A percentile compares a stretch with the other conserved stretches of the same genome.
Conservation (phyloP, 2,329 filamentous ascomycete genomes). For the Cylindrodendrum hubeiense region DNA sequence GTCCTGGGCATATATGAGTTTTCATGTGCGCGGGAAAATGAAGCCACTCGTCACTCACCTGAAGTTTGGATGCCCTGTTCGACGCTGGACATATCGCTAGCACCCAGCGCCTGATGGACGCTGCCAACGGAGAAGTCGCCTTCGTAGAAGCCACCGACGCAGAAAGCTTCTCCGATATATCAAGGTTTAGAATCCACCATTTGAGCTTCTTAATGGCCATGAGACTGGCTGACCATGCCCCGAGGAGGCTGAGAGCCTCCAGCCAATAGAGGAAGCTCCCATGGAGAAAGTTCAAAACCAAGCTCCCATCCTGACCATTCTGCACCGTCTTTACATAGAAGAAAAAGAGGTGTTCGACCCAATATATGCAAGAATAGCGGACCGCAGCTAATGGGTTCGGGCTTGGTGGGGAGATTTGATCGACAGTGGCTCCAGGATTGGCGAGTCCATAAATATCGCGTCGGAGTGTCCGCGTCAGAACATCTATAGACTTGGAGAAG, state of each 20-base stretch:
- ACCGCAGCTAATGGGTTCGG: constrained; percentile 24
- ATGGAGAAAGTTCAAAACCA: background rate
- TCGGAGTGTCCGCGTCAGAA: constrained; percentile 44
- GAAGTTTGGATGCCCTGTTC: too few relatives aligned
- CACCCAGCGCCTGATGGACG: too few relatives aligned
- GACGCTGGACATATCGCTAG: too few relatives aligned
- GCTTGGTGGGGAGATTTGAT: constrained; percentile 16
- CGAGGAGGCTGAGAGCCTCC: constrained; percentile 54
- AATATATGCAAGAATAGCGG: constrained; percentile 35
- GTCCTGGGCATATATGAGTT: too few relatives aligned
- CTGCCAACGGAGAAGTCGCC: too few relatives aligned
- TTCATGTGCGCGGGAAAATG: too few relatives aligned
- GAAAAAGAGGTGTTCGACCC: constrained; percentile 27
- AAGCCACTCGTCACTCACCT: too few relatives aligned
- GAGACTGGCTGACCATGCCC: background rate
- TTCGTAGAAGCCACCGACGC: too few relatives aligned
- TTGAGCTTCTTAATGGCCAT: background rate
- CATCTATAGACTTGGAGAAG: constrained; percentile 49
- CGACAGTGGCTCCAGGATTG: constrained; percentile 17
- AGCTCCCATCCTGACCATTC: background rate
- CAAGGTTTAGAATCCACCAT: too few relatives aligned
- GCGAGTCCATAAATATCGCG: constrained; percentile 52
- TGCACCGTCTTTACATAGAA: background rate
- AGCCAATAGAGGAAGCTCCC: constrained; percentile 53
- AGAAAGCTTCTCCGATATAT: background rate